phyloP scores from a whole-genome alignment of 2,329 filamentous ascomycete genomes.

The Clarireedia paspali region DNA sequence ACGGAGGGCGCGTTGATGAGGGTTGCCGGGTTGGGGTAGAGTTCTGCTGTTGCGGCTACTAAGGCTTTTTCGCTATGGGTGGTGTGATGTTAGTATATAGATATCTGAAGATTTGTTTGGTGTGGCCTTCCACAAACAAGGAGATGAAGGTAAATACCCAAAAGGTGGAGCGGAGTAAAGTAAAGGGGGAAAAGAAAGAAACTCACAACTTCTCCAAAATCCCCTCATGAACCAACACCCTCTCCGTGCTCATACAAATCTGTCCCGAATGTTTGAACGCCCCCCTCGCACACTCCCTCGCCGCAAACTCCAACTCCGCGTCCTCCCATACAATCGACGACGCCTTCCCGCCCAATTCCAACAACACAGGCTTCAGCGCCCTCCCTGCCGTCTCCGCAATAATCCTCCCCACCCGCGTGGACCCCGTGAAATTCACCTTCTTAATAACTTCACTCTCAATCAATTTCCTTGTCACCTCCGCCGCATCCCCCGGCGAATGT shows the following conservation, averaged over 20 bases:
- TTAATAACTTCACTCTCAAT: slow-evolving; percentile 61
- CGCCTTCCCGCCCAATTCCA: slow-evolving; percentile 80
- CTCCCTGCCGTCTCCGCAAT: slow-evolving; percentile 64
- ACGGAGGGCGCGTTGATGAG: slow-evolving; percentile 58
- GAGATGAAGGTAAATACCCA: not conserved
- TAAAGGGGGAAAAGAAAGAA: not conserved
- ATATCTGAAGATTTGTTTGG: not conserved
- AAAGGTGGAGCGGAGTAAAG: not conserved
- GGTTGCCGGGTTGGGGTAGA: not conserved
- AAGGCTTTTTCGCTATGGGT: not conserved
- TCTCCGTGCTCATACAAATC: slow-evolving; percentile 81
- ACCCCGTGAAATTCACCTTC: slow-evolving; percentile 85
- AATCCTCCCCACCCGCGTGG: slow-evolving; percentile 64
- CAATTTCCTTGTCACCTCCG: slow-evolving; percentile 56
- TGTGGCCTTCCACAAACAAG: not conserved
- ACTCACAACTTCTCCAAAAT: slow-evolving; percentile 39
- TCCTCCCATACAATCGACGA: slow-evolving; percentile 73
- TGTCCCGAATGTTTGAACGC: slow-evolving; percentile 70
- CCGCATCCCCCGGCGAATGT: slow-evolving; percentile 56
- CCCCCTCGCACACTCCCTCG: slow-evolving; percentile 58
- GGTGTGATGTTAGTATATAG: not conserved
- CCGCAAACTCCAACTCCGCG: slow-evolving; percentile 67
- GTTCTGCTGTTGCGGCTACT: not conserved
- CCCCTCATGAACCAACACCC: slow-evolving; percentile 51
- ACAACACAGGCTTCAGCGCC: slow-evolving; percentile 68